phyloP scores from a whole-genome alignment of 768 basidiomycete genomes.

The Boletellus sp. region DNA sequence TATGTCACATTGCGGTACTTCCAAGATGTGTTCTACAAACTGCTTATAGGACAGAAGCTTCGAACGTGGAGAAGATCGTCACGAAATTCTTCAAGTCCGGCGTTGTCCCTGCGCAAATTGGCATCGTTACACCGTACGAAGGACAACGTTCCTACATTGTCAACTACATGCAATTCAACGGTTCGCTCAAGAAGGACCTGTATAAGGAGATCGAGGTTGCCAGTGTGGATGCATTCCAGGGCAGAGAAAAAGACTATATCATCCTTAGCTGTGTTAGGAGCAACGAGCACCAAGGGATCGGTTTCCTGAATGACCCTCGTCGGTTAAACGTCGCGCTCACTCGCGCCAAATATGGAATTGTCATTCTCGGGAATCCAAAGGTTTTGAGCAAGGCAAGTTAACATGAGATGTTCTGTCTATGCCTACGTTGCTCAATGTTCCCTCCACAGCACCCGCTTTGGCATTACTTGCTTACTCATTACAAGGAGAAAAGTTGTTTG shows the following conservation, averaged over 20 bases:
- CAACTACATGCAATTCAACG: constrained; percentile 99
- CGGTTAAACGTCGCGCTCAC: constrained; percentile 96
- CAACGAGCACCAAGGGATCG: constrained; percentile 99
- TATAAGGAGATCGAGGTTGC: constrained; percentile 99
- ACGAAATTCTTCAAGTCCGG: constrained; percentile 99
- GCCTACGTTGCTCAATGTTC: constrained; percentile 9
- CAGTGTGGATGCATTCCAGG: constrained; percentile 98
- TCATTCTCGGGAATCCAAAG: constrained; percentile 99
- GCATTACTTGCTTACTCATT: constrained; percentile 97
- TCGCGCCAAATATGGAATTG: constrained; percentile 95
- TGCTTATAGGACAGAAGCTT: constrained; percentile 81
- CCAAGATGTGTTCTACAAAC: constrained; percentile 3
- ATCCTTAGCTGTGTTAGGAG: constrained; percentile 96
- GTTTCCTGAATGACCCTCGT: constrained; percentile 97
- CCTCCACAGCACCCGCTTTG: constrained; percentile 84
- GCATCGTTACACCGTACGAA: constrained; percentile 98
- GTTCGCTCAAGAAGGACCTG: constrained; percentile 97
- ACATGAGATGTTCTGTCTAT: constrained; percentile 1
- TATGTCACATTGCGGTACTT: constrained; percentile 17
- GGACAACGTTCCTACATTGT: constrained; percentile 98
- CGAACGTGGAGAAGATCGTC: constrained; percentile 99
- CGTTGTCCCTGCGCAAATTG: constrained; percentile 92
- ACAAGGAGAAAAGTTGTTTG: constrained; percentile 91
- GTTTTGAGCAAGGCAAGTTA: constrained; percentile 90
- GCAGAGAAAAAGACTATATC: constrained; percentile 99